phyloP scores from a whole-genome alignment of 192 early-diverging fungal genomes.

The Funneliformis mosseae region DNA sequence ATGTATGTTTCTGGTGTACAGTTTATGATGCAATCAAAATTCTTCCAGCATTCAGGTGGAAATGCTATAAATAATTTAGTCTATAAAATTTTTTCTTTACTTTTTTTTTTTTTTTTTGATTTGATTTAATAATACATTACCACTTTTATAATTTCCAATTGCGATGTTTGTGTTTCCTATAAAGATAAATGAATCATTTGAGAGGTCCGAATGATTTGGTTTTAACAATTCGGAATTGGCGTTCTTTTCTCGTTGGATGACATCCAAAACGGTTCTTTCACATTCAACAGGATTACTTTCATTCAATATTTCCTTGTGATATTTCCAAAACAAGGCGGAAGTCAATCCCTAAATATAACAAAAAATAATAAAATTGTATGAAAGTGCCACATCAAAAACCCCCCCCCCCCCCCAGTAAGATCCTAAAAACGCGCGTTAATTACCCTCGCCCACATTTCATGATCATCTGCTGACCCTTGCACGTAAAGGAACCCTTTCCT shows the following conservation, averaged over 20 bases:
- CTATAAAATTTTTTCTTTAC: neutral
- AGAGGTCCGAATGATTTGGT: slow-evolving; percentile 18
- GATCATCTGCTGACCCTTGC: slow-evolving; percentile 90
- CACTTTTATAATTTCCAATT: slow-evolving; percentile 57
- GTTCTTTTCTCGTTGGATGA: slow-evolving; percentile 37
- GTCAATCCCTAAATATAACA: slow-evolving; percentile 54
- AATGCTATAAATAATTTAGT: neutral
- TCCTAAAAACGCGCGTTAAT: neutral
- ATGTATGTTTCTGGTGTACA: slow-evolving; percentile 58
- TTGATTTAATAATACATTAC: slow-evolving; percentile 9
- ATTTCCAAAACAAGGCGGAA: slow-evolving; percentile 67
- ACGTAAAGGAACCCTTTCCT: slow-evolving; percentile 72
- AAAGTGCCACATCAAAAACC: neutral
- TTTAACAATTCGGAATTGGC: neutral
- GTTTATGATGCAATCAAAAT: slow-evolving; percentile 83
- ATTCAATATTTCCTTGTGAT: slow-evolving; percentile 42
- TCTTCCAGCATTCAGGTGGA: slow-evolving; percentile 60
- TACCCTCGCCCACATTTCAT: slow-evolving; percentile 78
- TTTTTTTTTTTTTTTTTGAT: neutral
- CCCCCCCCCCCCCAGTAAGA: too few species aligned
- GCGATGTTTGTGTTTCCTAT: slow-evolving; percentile 65
- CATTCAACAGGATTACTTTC: slow-evolving; percentile 35
- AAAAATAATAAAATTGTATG: slow-evolving; percentile 1
- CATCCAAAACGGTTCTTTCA: slow-evolving; percentile 38
- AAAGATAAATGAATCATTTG: slow-evolving; percentile 45